Evolutionary conservation across 2,329 filamentous ascomycete genomes (phyloP).

Genomic region (Paramyrothecium sp.): DNA sequence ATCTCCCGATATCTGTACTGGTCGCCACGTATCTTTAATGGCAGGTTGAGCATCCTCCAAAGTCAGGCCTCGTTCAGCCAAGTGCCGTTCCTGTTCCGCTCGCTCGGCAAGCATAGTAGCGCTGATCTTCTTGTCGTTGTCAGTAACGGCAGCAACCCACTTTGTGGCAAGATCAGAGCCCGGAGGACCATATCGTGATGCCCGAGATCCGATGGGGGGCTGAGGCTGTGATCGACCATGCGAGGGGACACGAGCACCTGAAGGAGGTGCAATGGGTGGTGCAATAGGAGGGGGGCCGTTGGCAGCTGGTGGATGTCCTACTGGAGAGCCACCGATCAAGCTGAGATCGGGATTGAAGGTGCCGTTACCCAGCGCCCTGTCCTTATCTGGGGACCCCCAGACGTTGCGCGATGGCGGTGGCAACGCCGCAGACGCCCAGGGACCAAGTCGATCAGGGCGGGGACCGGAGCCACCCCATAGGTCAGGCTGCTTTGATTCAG

Average conservation of each 20-base stretch:
- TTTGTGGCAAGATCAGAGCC: constrained; percentile 34
- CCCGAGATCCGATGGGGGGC: constrained; percentile 29
- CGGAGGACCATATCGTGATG: constrained; percentile 22
- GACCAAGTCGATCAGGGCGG: constrained; percentile 46
- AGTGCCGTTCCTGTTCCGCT: constrained; percentile 40
- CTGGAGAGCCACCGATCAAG: constrained; percentile 39
- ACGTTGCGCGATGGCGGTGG: constrained; percentile 58
- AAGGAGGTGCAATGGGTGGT: constrained; percentile 33
- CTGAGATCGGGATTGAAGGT: constrained; percentile 67
- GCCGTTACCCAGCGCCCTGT: constrained; percentile 73
- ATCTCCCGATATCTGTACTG: constrained; percentile 35
- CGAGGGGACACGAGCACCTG: constrained; percentile 15
- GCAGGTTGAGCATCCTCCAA: constrained; percentile 43
- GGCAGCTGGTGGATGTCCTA: constrained; percentile 27
- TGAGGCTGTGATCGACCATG: constrained; percentile 27
- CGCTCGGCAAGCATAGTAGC: constrained; percentile 36
- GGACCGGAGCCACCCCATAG: constrained; percentile 37
- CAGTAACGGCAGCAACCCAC: constrained; percentile 41
- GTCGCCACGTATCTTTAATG: constrained; percentile 56
- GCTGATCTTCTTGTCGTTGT: constrained; percentile 44
- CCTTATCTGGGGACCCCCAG: constrained; percentile 72
- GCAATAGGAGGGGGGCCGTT: constrained; percentile 41
- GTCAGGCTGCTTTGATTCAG: constrained; percentile 29
- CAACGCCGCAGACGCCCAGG: constrained; percentile 43
- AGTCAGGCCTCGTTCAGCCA: constrained; percentile 42